Evolutionary conservation across 2,329 filamentous ascomycete genomes (phyloP), one percentile per base, ranked within the genome.

Genomic region (Scleromitrula shiraiana): DNA sequence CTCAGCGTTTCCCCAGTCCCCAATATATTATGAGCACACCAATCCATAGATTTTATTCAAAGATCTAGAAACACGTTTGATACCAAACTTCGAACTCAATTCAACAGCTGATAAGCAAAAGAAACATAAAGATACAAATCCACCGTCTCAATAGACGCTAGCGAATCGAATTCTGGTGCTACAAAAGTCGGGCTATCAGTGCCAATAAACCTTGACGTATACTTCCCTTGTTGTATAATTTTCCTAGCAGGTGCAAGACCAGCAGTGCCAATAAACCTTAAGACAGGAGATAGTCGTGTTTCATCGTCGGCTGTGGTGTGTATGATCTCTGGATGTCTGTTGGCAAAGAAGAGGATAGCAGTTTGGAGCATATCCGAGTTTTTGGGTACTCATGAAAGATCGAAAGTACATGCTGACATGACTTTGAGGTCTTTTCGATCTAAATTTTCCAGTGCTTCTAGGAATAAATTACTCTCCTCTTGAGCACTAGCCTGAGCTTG

Each of bases 381-480:
- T n/a, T n/a, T n/a, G n/a, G n/a, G n/a, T n/a, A n/a, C n/a, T n/a
- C 43, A 46, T 3, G 30, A 38, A 46, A 46, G 26, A 30, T 46
- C 33, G 17, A 15, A 30, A 17, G 6, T 24, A 41, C 27, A 41
- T 19, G 27, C n/a, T 6, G 27, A 33, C 8, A 27, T 27, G 4
- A 41, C 14, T 19, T 41, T 27, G 7, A 47, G 45, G 5, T 15
- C 27, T 3, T 5, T 7, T 7, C 26, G 20, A 12, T 41, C 36
- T 5, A 32, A 23, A 7, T 20, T 19, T 47, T 47, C 47, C 8
- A 51, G 20, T 7, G 29, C 1, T 20, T 52, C 46, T 19, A 50
- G 27, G 17, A 52, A 52, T 7, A 49, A 10, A 10, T 52, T 46
- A 23, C 36, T 49, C 10, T 52, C 46, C 27, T 52, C 46, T 10